Percentiles rank a stretch among this genome's conserved stretches.
phyloP scores from a whole-genome alignment of 2,329 filamentous ascomycete genomes.

The Colletotrichum phormii region DNA sequence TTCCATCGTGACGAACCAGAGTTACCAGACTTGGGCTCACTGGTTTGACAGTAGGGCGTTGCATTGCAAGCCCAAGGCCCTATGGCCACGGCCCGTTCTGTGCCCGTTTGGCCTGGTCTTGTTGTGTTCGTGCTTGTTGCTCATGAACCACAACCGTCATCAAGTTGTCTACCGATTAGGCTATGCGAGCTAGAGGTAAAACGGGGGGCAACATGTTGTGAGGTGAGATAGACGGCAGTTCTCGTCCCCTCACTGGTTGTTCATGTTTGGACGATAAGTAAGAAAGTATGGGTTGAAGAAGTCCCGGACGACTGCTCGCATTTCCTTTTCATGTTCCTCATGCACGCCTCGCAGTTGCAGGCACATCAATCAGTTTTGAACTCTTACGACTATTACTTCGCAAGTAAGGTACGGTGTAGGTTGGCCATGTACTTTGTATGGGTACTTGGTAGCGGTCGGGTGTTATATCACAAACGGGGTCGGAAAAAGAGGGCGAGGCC shows the following conservation, averaged over 20 bases:
- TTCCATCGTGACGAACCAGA: slow-evolving; percentile 3
- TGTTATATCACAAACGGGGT: background rate
- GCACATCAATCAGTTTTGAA: background rate
- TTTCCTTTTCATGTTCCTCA: background rate
- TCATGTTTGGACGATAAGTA: slow-evolving; percentile 6
- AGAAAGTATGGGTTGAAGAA: background rate
- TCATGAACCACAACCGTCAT: slow-evolving; percentile 24
- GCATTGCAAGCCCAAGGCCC: slow-evolving; percentile 25
- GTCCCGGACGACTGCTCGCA: background rate
- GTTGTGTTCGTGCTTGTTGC: slow-evolving; percentile 21
- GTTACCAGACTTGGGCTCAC: slow-evolving; percentile 14
- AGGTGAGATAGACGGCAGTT: slow-evolving; percentile 13
- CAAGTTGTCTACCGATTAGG: background rate
- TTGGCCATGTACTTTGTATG: background rate
- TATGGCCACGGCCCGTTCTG: slow-evolving; percentile 31
- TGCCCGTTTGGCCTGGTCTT: slow-evolving; percentile 34
- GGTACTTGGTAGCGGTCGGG: background rate
- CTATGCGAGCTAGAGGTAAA: background rate
- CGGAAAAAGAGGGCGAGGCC: background rate
- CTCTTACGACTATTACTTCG: background rate
- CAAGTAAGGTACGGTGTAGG: no score
- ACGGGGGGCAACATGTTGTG: background rate
- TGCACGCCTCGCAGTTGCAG: background rate
- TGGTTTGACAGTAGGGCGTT: slow-evolving; percentile 24
- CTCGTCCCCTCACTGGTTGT: background rate